phyloP scores from a whole-genome alignment of 345 rosid species.

The Brassica napus region DNA sequence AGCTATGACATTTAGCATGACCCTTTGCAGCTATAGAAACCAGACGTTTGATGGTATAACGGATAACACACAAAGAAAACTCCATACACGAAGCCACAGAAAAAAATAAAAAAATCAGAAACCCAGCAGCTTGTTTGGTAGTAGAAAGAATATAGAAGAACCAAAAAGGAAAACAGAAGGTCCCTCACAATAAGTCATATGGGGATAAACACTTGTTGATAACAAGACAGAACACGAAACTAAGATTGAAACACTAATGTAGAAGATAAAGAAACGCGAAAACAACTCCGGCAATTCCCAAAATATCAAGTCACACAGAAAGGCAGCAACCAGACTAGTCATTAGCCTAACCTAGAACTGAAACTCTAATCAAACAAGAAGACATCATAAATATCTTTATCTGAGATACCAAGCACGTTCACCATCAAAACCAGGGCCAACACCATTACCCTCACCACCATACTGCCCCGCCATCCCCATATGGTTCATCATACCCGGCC shows the following conservation, averaged over 20 bases:
- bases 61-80: constrained; percentile 7
- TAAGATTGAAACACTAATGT: not conserved
- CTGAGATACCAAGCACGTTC: constrained; percentile 41
- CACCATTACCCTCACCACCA: constrained; percentile 26
- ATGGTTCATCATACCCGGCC: constrained; percentile 38
- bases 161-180: constrained; percentile 7
- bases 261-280: constrained; percentile 2
- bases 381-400: constrained; percentile 27
- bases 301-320: not conserved
- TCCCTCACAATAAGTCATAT: constrained; percentile 14
- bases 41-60: constrained; percentile 11
- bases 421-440: constrained; percentile 31
- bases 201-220: not conserved
- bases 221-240: constrained; percentile 15
- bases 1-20: constrained; percentile 18
- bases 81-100: not conserved
- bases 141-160: not conserved
- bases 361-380: constrained; percentile 20
- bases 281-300: constrained; percentile 17
- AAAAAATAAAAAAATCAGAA: not conserved
- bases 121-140: constrained; percentile 14
- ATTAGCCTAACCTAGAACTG: constrained; percentile 28
- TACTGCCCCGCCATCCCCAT: constrained; percentile 36
- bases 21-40: constrained; percentile 4
- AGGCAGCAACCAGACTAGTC: constrained; percentile 12